These are phyloP conservation scores for Gynochthodes officinalis DNA, from an alignment of 257 asterid genomes.

Conservation along the genomic window DNA sequence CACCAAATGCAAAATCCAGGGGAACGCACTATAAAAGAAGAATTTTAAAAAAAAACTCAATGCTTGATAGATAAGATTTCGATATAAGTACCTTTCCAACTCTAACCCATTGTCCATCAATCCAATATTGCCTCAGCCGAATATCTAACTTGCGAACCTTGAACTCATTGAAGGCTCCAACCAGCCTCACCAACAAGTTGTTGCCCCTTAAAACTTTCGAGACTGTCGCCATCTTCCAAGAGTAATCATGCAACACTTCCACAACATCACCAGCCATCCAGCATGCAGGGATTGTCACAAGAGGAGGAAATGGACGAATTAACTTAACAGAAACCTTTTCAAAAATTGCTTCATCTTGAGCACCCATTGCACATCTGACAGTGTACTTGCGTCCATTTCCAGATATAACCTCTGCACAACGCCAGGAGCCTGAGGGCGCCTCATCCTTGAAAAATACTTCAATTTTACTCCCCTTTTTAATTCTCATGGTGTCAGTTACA, in stretches of 20 bases:
- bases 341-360: neutral
- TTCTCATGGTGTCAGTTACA: constrained; percentile 28
- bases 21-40: neutral
- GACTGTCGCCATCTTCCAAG: constrained; percentile 45
- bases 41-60: neutral
- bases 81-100: constrained; percentile 38
- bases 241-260: constrained; percentile 31
- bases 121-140: constrained; percentile 42
- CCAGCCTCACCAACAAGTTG: constrained; percentile 30
- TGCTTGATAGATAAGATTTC: neutral
- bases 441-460: constrained; percentile 37
- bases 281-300: constrained; percentile 15
- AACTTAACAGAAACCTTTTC: constrained; percentile 27
- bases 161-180: constrained; percentile 32
- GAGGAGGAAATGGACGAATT: constrained; percentile 40
- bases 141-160: constrained; percentile 25
- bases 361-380: constrained; percentile 23
- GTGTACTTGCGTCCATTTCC: constrained; percentile 27
- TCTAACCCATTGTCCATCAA: constrained; percentile 33
- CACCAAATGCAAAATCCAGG: neutral
- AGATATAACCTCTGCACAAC: constrained; percentile 31
- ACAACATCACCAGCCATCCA: constrained; percentile 38
- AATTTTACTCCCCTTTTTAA: constrained; percentile 33
- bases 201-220: constrained; percentile 24
- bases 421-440: constrained; percentile 40